Conservation (phyloP, 371 early-diverging fungal species). For the Apophysomyces variabilis region DNA sequence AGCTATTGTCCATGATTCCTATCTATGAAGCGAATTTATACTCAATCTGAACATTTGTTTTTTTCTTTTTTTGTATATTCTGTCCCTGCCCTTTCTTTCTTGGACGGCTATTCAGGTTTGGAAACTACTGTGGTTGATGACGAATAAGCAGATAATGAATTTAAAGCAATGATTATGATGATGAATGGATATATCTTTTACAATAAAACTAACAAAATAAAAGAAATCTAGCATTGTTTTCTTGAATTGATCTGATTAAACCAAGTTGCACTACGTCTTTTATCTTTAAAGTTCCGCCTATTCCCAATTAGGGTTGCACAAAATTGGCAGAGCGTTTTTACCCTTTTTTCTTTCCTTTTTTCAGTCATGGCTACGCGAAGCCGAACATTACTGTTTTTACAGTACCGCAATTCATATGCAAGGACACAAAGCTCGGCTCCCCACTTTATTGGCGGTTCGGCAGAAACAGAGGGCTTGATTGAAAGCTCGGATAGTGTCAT, state of each 20-base stretch:
- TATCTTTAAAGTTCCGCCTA: background rate
- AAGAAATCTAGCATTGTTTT: background rate
- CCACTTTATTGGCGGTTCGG: constrained; percentile 40
- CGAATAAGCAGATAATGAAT: constrained; percentile 7
- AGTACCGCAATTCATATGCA: constrained; percentile 91
- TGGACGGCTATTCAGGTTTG: constrained; percentile 16
- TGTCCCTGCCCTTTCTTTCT: background rate
- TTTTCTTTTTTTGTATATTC: background rate
- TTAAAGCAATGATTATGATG: too few species aligned
- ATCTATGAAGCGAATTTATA: constrained; percentile 24
- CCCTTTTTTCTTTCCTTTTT: constrained; percentile 7
- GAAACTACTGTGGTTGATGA: constrained; percentile 27
- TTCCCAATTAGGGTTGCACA: background rate
- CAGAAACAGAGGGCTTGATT: constrained; percentile 72
- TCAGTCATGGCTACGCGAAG: constrained; percentile 82
- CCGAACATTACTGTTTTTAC: constrained; percentile 89
- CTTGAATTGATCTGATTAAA: background rate
- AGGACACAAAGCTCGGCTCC: constrained; percentile 54
- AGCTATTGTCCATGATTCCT: background rate
- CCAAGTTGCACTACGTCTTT: too few species aligned
- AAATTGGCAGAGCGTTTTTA: background rate
- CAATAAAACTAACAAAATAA: too few species aligned
- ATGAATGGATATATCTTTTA: too few species aligned
- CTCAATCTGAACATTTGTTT: background rate
- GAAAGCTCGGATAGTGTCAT: constrained; percentile 68